Base-by-base conservation (phyloP, 345 rosid genomes). In the Aethionema arabicum region DNA sequence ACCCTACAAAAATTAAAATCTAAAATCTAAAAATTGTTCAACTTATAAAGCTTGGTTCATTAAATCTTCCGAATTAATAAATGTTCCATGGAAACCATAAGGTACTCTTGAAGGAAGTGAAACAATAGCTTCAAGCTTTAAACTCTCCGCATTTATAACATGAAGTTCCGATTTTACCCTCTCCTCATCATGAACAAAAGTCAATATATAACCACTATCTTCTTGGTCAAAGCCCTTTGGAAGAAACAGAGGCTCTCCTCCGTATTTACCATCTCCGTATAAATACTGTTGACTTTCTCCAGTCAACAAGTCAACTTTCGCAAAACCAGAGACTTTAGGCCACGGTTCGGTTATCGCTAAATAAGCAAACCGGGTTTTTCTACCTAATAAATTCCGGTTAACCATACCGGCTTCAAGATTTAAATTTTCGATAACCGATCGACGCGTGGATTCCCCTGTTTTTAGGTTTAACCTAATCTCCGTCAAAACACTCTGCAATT, bases 341-440 rank as follows among this genome's bases (percentile, higher is more conserved):
- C 96, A 88, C 8, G 96, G 96, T 73, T 88, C 93, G 0, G 96
- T 78, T 0, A 85, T 68, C 6, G 96, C 96, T 9, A 88, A 42
- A 54, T 85, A 88, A 0, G 78, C 88, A 31, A 78, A 85, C 60
- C 42, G 75, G 51, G 87, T 84, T 51, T 82, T 85, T 61, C 88
- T 84, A 40, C 96, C 93, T 1, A 88, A 82, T 48, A 59, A 3
- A 68, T 84, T 84, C 15, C 92, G 74, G 75, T 85, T 85, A 60
- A 88, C 96, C 96, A 85, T 85, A 67, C 96, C 96, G 3, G 96
- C 96, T 51, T 88, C 96, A 15, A 88, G 58, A 64, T 88, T 88
- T 11, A 85, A 71, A 53, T 82, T 82, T 30, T 74, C 39, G 30
- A 78, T 53, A 56, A 88, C 62, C 4, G 90, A 68, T 0, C 82